Evolutionary conservation across 345 rosid genomes (phyloP), one percentile per base, ranked within the genome.

Genomic region (Pistacia integerrima): DNA sequence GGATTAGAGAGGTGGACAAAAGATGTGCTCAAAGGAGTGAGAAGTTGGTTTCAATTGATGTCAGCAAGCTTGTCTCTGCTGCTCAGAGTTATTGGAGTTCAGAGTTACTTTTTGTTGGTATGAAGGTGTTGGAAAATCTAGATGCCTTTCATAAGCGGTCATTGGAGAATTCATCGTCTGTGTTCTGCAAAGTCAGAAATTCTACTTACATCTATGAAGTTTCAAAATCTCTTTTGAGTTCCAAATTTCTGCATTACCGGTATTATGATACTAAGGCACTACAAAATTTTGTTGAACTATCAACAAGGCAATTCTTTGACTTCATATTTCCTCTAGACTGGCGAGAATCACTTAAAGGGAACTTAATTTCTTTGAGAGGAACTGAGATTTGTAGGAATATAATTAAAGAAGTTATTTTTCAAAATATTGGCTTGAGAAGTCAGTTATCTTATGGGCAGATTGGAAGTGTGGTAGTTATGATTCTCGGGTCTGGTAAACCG

Each of bases 401-500:
- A 35, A 74, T 82, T 51, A 74, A 65, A 54, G 85, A 80, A 33
- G 17, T 64, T 64, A 75, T 49, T 14, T 56, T 69, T 25, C 71
- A 78, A 20, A 17, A n/a, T 65, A 64, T 14, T 20, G 33, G 56
- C 70, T 66, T 22, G 9, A 63, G 41, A 22, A 28, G 36, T 7
- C 49, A 11, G 1, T 52, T 80, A 41, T 79, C 89, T 3, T 80
- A 82, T 84, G 84, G 85, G 56, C 76, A 82, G 62, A 62, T 77
- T 56, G 92, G 92, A 46, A 68, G 48, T 59, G 28, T 88, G 49
- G 79, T 78, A 11, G 18, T 75, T 68, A 54, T 77, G 7, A 74
- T 86, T 79, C 85, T 88, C 59, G 87, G 92, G n/a, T 84, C 88
- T 41, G 63, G 74, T 49, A 59, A 66, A 63, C 64, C 77, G 0